Evolutionary conservation across 495 filamentous ascomycete genomes (phyloP).

Genomic region (Pyrenula massariospora): DNA sequence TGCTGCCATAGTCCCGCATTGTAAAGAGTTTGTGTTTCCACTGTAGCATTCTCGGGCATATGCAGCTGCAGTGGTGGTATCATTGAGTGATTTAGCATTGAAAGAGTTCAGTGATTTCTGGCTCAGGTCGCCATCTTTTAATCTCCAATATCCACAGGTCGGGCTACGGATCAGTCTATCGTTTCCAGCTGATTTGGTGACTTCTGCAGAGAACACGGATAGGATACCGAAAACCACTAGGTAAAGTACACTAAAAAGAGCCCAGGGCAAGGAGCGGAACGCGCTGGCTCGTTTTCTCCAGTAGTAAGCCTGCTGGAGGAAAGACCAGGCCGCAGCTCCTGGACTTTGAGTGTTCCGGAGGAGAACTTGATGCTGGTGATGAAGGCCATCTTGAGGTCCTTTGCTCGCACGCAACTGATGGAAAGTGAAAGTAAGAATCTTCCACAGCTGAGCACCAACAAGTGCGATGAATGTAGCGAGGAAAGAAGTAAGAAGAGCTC

Average conservation of each 20-base stretch:
- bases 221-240: slow-evolving; percentile 14
- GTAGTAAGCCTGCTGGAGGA: slow-evolving; percentile 11
- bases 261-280: slow-evolving; percentile 14
- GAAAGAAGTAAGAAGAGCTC: slow-evolving; percentile 23
- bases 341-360: slow-evolving; percentile 19
- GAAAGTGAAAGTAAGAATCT: slow-evolving; percentile 18
- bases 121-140: not conserved
- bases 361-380: slow-evolving; percentile 24
- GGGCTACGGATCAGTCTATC: slow-evolving; percentile 14
- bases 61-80: slow-evolving; percentile 12
- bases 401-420: slow-evolving; percentile 15
- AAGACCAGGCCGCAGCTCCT: slow-evolving; percentile 12
- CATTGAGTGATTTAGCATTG: slow-evolving; percentile 6
- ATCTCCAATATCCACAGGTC: slow-evolving; percentile 13
- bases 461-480: slow-evolving; percentile 21
- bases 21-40: not conserved
- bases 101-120: not conserved
- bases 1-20: slow-evolving; percentile 10
- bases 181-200: slow-evolving; percentile 16
- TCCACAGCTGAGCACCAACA: slow-evolving; percentile 21
- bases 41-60: slow-evolving; percentile 20
- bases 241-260: slow-evolving; percentile 17
- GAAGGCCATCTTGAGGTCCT: slow-evolving; percentile 10
- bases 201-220: slow-evolving; percentile 19
- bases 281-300: slow-evolving; percentile 17